A percentile compares a stretch with the other conserved stretches of the same genome.
These are phyloP conservation scores for Triglochin maritima DNA, from an alignment of 106 monocot genomes.

Conservation along the genomic window DNA sequence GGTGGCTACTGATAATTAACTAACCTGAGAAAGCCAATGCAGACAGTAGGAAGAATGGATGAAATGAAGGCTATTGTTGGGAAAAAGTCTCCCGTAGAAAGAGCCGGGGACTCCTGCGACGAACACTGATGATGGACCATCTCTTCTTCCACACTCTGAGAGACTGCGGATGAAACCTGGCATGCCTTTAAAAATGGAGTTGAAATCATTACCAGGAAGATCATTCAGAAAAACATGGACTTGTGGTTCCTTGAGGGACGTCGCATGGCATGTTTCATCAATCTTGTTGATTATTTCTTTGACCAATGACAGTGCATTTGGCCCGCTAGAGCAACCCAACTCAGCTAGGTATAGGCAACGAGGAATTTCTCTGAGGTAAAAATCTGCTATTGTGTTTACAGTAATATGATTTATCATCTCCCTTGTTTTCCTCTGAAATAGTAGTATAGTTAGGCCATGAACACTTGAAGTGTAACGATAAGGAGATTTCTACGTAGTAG, in stretches of 20 bases:
- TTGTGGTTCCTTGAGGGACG: conserved; percentile 23
- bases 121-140: conserved; percentile 13
- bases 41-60: conserved; percentile 50
- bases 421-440: conserved; percentile 25
- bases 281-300: conserved; percentile 32
- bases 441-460: too few relatives aligned
- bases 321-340: conserved; percentile 58
- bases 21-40: conserved; percentile 79
- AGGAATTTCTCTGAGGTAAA: conserved; percentile 19
- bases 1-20: not conserved
- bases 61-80: conserved; percentile 39
- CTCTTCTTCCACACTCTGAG: not conserved
- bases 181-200: conserved; percentile 34
- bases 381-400: conserved; percentile 20
- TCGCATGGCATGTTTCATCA: conserved; percentile 4
- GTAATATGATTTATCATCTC: conserved; percentile 43
- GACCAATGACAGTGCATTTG: conserved; percentile 26
- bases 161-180: conserved; percentile 23
- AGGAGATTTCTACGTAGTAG: too few relatives aligned
- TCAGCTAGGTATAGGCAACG: conserved; percentile 35
- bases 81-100: conserved; percentile 71
- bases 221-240: conserved; percentile 59
- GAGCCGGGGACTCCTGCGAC: conserved; percentile 54
- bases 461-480: too few relatives aligned
- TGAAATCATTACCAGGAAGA: conserved; percentile 76